These are phyloP conservation scores for Podaxis mareebaensis DNA, from an alignment of 768 basidiomycete genomes.

Conservation along the genomic window DNA sequence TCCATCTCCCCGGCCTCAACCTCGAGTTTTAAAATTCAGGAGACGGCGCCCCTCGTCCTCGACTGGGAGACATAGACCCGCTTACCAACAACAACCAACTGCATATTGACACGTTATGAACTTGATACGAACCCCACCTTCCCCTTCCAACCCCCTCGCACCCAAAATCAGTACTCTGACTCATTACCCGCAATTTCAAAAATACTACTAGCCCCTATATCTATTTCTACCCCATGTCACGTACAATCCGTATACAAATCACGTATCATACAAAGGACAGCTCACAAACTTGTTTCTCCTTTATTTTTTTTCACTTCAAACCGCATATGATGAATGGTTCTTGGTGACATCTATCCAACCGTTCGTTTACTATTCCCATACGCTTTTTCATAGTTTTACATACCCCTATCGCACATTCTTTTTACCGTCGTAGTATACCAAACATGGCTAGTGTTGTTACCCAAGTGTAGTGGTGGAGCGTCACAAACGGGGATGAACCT, in stretches of 20 bases:
- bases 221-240: neutral
- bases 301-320: no score
- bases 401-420: no score
- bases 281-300: no score
- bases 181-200: neutral
- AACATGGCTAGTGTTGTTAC: no score
- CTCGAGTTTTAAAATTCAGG: slow-evolving; percentile 22
- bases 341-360: no score
- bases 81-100: neutral
- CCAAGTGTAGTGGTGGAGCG: no score
- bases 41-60: slow-evolving; percentile 25
- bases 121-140: neutral
- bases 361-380: no score
- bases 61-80: slow-evolving; percentile 13
- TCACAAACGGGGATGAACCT: no score
- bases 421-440: no score
- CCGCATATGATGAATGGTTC: no score
- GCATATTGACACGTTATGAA: neutral
- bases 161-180: neutral
- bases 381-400: no score
- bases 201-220: neutral
- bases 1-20: slow-evolving; percentile 12
- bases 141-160: neutral
- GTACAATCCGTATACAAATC: neutral
- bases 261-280: no score